Evolutionary conservation across 495 filamentous ascomycete genomes (phyloP).

Genomic region (Thozetella sp.): DNA sequence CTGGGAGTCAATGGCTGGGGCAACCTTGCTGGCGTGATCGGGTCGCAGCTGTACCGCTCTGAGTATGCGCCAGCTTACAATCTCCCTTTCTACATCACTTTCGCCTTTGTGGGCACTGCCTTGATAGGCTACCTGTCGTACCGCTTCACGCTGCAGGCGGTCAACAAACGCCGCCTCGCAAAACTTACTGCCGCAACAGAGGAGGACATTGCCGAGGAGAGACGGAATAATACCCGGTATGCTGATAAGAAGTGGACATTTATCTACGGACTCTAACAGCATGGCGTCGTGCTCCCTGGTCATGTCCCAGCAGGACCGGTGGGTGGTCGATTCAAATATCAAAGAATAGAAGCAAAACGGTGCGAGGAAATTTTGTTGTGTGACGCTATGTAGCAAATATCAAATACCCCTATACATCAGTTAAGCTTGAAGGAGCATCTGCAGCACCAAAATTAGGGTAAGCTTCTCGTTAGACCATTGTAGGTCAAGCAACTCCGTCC

Average conservation of each 20-base stretch:
- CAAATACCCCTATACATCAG: no score
- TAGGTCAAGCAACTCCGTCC: no score
- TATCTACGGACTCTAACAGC: conserved; percentile 13
- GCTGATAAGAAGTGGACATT: conserved; percentile 10
- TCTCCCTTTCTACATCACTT: conserved; percentile 42
- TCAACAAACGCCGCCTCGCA: conserved; percentile 15
- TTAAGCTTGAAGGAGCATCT: no score
- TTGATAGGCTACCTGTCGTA: conserved; percentile 42
- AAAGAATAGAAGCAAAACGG: no score
- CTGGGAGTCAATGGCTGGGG: conserved; percentile 64
- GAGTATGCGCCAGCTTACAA: conserved; percentile 33
- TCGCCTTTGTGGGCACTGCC: conserved; percentile 37
- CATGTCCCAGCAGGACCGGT: no score
- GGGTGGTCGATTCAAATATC: no score
- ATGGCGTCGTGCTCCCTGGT: no score
- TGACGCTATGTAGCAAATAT: no score
- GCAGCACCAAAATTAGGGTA: no score
- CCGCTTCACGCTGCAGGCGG: conserved; percentile 21
- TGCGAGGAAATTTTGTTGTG: no score
- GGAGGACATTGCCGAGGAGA: conserved; percentile 6
- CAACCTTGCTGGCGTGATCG: conserved; percentile 57
- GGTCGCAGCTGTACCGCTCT: conserved; percentile 40
- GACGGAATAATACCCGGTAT: conserved; percentile 7
- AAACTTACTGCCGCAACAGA: not conserved
- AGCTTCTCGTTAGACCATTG: no score